phyloP scores from a whole-genome alignment of 1,284 basidiomycete species.

The Cryptococcus amylolentus region DNA sequence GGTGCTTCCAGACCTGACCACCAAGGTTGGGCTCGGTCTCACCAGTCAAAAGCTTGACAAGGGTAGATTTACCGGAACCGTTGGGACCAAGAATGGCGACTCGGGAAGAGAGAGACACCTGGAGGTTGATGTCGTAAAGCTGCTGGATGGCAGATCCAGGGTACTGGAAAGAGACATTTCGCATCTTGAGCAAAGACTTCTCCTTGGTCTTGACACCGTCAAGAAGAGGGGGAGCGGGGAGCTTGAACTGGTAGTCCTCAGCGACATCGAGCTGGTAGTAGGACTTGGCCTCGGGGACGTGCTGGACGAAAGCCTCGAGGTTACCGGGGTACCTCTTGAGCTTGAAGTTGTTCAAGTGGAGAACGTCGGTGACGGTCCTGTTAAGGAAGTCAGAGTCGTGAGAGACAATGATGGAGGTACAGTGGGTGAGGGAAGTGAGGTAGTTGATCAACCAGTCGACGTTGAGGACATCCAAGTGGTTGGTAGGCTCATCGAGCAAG shows the following conservation, averaged over 20 bases:
- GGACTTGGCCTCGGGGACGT: slow-evolving; percentile 94
- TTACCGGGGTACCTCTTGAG: slow-evolving; percentile 96
- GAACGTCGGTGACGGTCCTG: slow-evolving; percentile 97
- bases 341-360: slow-evolving; percentile 99
- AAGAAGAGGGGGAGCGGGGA: slow-evolving; percentile 89
- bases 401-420: slow-evolving; percentile 97
- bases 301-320: slow-evolving; percentile 91
- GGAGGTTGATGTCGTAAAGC: slow-evolving; percentile 88
- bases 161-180: slow-evolving; percentile 96
- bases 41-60: slow-evolving; percentile 97
- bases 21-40: slow-evolving; percentile 95
- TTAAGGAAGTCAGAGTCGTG: slow-evolving; percentile 99
- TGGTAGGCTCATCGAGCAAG: slow-evolving; percentile 94
- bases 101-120: slow-evolving; percentile 95
- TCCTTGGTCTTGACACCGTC: slow-evolving; percentile 99
- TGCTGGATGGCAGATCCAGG: slow-evolving; percentile 79
- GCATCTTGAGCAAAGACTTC: slow-evolving; percentile 96
- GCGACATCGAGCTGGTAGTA: slow-evolving; percentile 93
- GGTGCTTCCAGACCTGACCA: slow-evolving; percentile 98
- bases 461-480: slow-evolving; percentile 97
- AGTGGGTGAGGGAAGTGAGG: slow-evolving; percentile 78
- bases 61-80: slow-evolving; percentile 96
- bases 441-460: slow-evolving; percentile 96
- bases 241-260: slow-evolving; percentile 96
- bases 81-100: slow-evolving; percentile 95